These are phyloP conservation scores for Leishmania gerbilli DNA, from an alignment of 208 protist species.

Conservation along the genomic window DNA sequence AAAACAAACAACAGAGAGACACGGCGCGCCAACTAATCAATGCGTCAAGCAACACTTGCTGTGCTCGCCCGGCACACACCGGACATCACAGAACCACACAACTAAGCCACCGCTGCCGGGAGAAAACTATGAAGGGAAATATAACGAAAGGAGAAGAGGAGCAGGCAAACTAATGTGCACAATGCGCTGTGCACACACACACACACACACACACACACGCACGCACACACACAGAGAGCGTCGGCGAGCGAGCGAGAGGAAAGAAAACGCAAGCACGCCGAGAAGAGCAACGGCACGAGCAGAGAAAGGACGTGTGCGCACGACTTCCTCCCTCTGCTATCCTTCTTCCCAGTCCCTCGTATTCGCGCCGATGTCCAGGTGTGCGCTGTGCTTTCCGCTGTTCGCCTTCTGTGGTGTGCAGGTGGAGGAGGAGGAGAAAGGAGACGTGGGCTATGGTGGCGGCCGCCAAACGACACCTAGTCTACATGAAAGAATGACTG, in stretches of 20 bases:
- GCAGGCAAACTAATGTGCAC: background rate
- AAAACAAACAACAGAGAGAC: background rate
- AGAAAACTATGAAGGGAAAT: conserved; percentile 7
- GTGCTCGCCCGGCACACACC: background rate
- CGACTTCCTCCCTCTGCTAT: background rate
- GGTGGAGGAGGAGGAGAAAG: background rate
- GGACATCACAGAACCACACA: too few species aligned
- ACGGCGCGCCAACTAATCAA: background rate
- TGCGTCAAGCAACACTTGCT: background rate
- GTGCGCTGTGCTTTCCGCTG: background rate
- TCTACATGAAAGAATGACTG: background rate
- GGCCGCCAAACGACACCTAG: background rate
- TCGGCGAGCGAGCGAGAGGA: background rate
- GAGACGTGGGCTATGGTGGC: background rate
- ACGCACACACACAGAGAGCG: background rate
- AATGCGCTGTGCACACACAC: too few species aligned
- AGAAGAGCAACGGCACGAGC: background rate
- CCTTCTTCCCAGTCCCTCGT: background rate
- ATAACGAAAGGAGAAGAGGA: background rate
- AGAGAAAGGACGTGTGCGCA: background rate
- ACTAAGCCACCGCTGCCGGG: too few species aligned
- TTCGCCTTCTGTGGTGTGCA: background rate
- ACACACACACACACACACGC: too few species aligned
- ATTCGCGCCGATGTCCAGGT: background rate
- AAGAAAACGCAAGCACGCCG: background rate